A percentile compares a stretch with the other conserved stretches of the same genome.
These are phyloP conservation scores for Cordyceps militaris DNA, from an alignment of 2,329 filamentous ascomycete genomes.

Conservation along the genomic window DNA sequence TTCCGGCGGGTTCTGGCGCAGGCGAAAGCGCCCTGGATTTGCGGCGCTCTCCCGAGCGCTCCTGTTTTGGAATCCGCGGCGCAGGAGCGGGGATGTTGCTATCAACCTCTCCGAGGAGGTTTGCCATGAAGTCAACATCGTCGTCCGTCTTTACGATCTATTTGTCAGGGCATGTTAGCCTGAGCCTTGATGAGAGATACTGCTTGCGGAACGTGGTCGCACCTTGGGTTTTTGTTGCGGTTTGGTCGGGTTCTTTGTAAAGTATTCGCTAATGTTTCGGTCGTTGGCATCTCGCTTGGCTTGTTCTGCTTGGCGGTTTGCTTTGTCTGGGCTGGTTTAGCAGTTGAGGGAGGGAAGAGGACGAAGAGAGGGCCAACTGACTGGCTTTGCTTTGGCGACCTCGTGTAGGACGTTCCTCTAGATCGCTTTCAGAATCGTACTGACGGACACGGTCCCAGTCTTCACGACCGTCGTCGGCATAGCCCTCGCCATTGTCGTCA, in stretches of 20 bases:
- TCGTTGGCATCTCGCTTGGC: conserved; percentile 81
- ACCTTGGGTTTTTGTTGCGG: conserved; percentile 76
- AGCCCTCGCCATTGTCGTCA: conserved; percentile 95
- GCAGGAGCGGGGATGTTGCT: conserved; percentile 55
- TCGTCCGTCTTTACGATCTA: conserved; percentile 74
- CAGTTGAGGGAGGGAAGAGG: background rate
- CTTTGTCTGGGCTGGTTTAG: conserved; percentile 54
- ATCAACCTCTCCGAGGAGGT: conserved; percentile 82
- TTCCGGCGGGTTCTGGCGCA: conserved; percentile 47
- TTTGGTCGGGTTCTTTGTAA: conserved; percentile 65
- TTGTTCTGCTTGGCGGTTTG: conserved; percentile 80
- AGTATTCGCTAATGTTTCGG: conserved; percentile 90
- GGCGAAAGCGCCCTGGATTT: conserved; percentile 78
- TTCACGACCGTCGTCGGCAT: conserved; percentile 91
- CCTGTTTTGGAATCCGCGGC: conserved; percentile 50
- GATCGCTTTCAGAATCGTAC: conserved; percentile 68
- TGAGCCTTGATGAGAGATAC: background rate
- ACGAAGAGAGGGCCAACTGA: conserved; percentile 24
- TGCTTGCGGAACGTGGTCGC: conserved; percentile 16
- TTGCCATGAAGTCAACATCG: conserved; percentile 80
- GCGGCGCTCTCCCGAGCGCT: conserved; percentile 69
- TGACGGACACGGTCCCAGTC: conserved; percentile 75
- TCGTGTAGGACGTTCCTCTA: conserved; percentile 29
- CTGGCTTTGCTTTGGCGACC: conserved; percentile 46
- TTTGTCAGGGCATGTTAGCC: conserved; percentile 5